A percentile compares a stretch with the other conserved stretches of the same genome.
phyloP scores from a whole-genome alignment of 2,329 filamentous ascomycete species.

The Pyrenochaeta sp. region DNA sequence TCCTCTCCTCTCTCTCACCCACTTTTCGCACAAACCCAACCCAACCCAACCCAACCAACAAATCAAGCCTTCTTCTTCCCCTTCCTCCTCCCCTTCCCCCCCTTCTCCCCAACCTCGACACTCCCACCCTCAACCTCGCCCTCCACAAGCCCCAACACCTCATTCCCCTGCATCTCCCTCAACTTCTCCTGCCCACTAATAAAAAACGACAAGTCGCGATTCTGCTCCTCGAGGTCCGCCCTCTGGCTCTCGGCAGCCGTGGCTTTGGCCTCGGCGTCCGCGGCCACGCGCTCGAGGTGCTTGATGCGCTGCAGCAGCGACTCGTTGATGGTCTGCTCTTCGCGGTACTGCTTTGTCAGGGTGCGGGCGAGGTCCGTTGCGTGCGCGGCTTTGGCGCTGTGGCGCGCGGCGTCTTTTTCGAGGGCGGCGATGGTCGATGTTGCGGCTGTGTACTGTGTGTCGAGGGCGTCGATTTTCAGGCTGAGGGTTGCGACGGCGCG shows the following conservation, averaged over 20 bases:
- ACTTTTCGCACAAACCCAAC: no score
- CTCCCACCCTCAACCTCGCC: slow-evolving; percentile 64
- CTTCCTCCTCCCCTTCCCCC: slow-evolving; percentile 35
- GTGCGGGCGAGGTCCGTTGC: slow-evolving; percentile 78
- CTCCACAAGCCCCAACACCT: slow-evolving; percentile 71
- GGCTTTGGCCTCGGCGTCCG: slow-evolving; percentile 59
- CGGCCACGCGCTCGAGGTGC: slow-evolving; percentile 67
- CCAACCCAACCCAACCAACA: no score
- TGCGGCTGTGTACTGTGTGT: slow-evolving; percentile 59
- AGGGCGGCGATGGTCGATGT: slow-evolving; percentile 69
- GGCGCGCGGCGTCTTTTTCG: slow-evolving; percentile 73
- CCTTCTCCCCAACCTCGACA: slow-evolving; percentile 40
- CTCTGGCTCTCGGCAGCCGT: slow-evolving; percentile 60
- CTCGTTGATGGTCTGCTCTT: slow-evolving; percentile 85
- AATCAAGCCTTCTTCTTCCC: slow-evolving; percentile 32
- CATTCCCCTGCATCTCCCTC: slow-evolving; percentile 71
- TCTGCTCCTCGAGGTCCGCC: slow-evolving; percentile 81
- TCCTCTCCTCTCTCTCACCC: no score
- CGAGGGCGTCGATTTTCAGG: slow-evolving; percentile 61
- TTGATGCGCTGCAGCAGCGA: slow-evolving; percentile 83
- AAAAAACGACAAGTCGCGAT: slow-evolving; percentile 85
- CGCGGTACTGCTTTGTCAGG: slow-evolving; percentile 77
- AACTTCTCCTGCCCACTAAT: slow-evolving; percentile 85
- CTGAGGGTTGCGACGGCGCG: slow-evolving; percentile 59
- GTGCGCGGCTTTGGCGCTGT: slow-evolving; percentile 66